Conservation (phyloP, 177 flowering plant genomes). For the Vitis hybrid region DNA sequence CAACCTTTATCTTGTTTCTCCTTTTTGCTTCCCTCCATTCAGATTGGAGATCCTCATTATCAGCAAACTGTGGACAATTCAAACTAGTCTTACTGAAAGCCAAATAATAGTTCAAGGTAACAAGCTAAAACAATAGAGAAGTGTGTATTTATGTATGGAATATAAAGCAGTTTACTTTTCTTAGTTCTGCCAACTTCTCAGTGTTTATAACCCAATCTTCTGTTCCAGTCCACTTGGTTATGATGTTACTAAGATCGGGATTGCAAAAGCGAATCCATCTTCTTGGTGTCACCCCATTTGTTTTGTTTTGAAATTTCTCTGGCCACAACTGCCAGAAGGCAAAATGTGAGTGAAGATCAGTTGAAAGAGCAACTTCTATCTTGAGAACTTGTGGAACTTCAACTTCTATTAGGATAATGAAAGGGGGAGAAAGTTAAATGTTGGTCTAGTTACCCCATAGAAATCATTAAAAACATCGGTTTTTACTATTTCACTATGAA, state of each 20-base stretch:
- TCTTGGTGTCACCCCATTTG: constrained; percentile 28
- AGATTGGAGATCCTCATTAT: no score
- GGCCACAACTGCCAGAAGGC: constrained; percentile 20
- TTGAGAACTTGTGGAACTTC: not conserved
- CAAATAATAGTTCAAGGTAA: no score
- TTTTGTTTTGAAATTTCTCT: constrained; percentile 27
- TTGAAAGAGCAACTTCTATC: not conserved
- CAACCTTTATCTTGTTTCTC: constrained; percentile 1
- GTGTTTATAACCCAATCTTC: constrained; percentile 57
- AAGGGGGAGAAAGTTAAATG: no score
- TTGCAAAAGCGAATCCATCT: not conserved
- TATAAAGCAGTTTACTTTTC: constrained; percentile 9
- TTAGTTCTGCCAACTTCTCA: constrained; percentile 48
- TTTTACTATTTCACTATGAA: constrained; percentile 93
- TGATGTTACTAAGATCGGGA: not conserved
- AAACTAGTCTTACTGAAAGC: no score
- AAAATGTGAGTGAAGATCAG: not conserved
- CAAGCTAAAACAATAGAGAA: not conserved
- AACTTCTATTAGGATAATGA: not conserved
- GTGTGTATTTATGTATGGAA: constrained; percentile 17
- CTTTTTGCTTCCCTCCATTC: no score
- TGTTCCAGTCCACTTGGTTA: constrained; percentile 30
- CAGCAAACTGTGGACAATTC: no score
- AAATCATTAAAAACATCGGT: constrained; percentile 89
- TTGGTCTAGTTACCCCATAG: constrained; percentile 48